These are phyloP conservation scores for Posidonia australis DNA, from an alignment of 106 monocot species.

Conservation along the genomic window DNA sequence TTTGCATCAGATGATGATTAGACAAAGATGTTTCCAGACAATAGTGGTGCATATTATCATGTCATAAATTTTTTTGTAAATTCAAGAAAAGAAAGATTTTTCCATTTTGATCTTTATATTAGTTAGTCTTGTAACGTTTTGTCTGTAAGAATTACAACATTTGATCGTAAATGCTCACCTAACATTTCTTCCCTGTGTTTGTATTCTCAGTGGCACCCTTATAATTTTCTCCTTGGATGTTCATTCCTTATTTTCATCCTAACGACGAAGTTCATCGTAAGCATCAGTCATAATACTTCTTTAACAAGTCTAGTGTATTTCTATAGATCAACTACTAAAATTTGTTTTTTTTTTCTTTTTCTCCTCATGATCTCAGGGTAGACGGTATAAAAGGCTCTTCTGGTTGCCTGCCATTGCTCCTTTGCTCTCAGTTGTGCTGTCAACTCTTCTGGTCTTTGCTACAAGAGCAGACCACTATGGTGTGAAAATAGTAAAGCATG, in stretches of 20 bases:
- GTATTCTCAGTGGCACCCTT: conserved; percentile 47
- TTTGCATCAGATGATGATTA: background rate
- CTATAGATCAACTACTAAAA: background rate
- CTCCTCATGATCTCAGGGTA: conserved; percentile 55
- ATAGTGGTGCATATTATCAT: background rate
- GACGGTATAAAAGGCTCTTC: conserved; percentile 59
- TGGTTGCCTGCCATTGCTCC: conserved; percentile 70
- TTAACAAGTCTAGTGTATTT: too few species aligned
- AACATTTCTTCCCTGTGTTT: conserved; percentile 2
- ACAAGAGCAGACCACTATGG: too few species aligned
- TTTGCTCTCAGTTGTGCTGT: conserved; percentile 59
- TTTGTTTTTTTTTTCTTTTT: too few species aligned
- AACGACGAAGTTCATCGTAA: conserved; percentile 57
- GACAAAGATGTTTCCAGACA: background rate
- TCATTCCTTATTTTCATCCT: conserved; percentile 84
- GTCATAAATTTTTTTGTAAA: too few species aligned
- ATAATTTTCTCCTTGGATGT: conserved; percentile 75
- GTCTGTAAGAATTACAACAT: too few species aligned
- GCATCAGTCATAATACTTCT: conserved; percentile 4
- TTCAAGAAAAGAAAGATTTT: too few species aligned
- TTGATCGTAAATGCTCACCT: background rate
- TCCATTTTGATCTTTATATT: too few species aligned
- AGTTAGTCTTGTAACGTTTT: too few species aligned
- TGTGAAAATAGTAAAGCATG: too few species aligned
- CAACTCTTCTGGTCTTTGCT: too few species aligned